These are phyloP conservation scores for Groenewaldozyma auringiensis DNA, from an alignment of 1,139 yeast genomes.

Conservation along the genomic window DNA sequence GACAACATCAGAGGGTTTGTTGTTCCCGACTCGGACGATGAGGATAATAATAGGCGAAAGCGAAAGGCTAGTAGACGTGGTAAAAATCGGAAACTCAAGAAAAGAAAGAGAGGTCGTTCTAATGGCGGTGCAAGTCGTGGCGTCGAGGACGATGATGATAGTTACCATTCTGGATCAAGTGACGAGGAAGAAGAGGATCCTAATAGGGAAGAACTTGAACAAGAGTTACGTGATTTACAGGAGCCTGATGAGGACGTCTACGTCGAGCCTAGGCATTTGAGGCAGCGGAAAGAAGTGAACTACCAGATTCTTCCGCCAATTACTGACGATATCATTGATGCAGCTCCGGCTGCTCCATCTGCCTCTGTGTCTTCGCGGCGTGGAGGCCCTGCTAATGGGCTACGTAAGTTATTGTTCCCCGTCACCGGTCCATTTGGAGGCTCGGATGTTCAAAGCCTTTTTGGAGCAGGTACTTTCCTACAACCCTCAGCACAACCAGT, in stretches of 20 bases:
- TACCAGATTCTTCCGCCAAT: constrained; percentile 86
- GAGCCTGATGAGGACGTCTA: constrained; percentile 33
- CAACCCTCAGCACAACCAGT: constrained; percentile 40
- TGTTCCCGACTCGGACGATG: constrained; percentile 18
- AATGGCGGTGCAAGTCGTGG: not conserved
- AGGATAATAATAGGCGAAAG: constrained; percentile 16
- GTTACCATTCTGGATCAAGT: constrained; percentile 18
- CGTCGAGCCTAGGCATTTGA: constrained; percentile 52
- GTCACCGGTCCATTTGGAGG: constrained; percentile 32
- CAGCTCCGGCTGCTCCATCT: constrained; percentile 18
- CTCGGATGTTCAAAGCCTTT: constrained; percentile 91
- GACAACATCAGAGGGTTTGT: constrained; percentile 15
- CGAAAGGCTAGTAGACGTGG: not conserved
- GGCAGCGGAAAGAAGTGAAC: constrained; percentile 73
- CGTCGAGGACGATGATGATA: constrained; percentile 17
- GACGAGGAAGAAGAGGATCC: constrained; percentile 18
- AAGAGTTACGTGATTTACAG: constrained; percentile 32
- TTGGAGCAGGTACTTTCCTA: constrained; percentile 66
- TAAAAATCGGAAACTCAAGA: not conserved
- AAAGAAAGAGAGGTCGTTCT: not conserved
- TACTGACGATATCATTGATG: constrained; percentile 38
- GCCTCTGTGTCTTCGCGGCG: constrained; percentile 21
- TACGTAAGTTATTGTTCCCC: constrained; percentile 22
- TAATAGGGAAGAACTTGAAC: constrained; percentile 30
- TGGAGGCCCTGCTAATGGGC: constrained; percentile 17